These are phyloP conservation scores for Infundibulicybe gibba DNA, from an alignment of 768 basidiomycete genomes.

Conservation along the genomic window DNA sequence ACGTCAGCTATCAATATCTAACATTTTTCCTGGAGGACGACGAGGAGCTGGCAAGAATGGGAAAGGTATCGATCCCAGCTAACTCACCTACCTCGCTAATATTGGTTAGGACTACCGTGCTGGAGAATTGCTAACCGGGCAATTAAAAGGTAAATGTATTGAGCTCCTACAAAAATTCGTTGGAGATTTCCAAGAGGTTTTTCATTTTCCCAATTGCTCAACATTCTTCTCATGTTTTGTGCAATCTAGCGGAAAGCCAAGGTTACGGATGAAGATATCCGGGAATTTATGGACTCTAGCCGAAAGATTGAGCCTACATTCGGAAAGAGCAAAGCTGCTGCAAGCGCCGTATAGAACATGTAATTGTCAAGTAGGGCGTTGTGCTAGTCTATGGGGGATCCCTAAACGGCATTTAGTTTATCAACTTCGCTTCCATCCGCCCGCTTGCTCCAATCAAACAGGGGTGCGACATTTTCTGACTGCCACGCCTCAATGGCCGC, in stretches of 20 bases:
- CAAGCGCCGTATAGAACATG: conserved; percentile 1
- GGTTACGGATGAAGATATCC: conserved; percentile 74
- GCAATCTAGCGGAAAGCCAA: conserved; percentile 64
- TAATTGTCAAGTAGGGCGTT: neutral
- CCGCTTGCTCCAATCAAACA: conserved; percentile 50
- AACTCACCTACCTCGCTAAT: neutral
- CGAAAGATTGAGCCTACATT: conserved; percentile 69
- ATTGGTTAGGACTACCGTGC: conserved; percentile 80
- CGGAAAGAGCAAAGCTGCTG: conserved; percentile 26
- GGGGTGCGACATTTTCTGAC: conserved; percentile 17
- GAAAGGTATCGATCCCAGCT: conserved; percentile 49
- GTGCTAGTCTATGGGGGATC: neutral
- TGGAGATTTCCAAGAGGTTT: conserved; percentile 75
- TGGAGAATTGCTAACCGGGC: conserved; percentile 82
- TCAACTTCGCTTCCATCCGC: conserved; percentile 20
- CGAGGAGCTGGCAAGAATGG: conserved; percentile 74
- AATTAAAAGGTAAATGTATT: conserved; percentile 90
- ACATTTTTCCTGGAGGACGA: conserved; percentile 96
- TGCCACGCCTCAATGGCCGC: conserved; percentile 63
- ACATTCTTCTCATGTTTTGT: conserved; percentile 3
- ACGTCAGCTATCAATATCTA: conserved; percentile 93
- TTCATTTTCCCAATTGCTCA: conserved; percentile 1
- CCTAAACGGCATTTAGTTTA: neutral
- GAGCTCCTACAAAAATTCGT: conserved; percentile 79
- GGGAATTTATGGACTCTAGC: conserved; percentile 74